Evolutionary conservation across 106 monocot genomes (phyloP), one percentile per base, ranked within the genome.

Genomic region (Hemerocallis citrina): DNA sequence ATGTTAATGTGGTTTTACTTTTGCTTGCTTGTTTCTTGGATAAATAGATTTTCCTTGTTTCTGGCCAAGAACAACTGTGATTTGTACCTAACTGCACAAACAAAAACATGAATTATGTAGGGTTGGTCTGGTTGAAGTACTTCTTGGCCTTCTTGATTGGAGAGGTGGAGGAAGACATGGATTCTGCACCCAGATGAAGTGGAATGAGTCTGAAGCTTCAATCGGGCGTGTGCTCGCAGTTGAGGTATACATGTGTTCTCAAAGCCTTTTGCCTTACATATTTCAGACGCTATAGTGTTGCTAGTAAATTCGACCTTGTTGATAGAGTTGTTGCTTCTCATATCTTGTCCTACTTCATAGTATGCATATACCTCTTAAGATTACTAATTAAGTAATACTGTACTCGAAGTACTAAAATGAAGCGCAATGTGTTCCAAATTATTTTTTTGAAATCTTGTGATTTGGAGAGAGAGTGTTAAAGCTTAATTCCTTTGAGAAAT

Each of bases 151-250:
- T 64, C 88, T 98, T 66, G 91, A 98, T 59, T 98, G 98, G 98
- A 81, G 88, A 67, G 81, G 88, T 85, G 98, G 96, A 63, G 96
- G 98, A 65, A 81, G 88, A 28, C 82, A 85, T 67, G 88, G 88
- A 17, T 77, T 98, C 17, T 85, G 75, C 42, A 28, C 79, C 10
- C 92, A 98, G 56, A 98, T 98, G 98, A 98, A 98, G 62, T 98
- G 98, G 98, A 98, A 79, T 67, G 98, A 98, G 38, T 92, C 98
- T 63, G 98, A 98, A 77, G 91, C 98, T 52, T 88, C 91, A 37
- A 88, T 98, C 35, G 98, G 98, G 17, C 87, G 91, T 45, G 98
- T 98, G 10, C 82, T 98, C 60, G 91, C 98, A 24, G 92, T 98
- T 9, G 98, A 98, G 98, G 98, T 98, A 72, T 60, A 67, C 20